Evolutionary conservation across 306 rosid species (phyloP).

Genomic region (Fagus crenata): DNA sequence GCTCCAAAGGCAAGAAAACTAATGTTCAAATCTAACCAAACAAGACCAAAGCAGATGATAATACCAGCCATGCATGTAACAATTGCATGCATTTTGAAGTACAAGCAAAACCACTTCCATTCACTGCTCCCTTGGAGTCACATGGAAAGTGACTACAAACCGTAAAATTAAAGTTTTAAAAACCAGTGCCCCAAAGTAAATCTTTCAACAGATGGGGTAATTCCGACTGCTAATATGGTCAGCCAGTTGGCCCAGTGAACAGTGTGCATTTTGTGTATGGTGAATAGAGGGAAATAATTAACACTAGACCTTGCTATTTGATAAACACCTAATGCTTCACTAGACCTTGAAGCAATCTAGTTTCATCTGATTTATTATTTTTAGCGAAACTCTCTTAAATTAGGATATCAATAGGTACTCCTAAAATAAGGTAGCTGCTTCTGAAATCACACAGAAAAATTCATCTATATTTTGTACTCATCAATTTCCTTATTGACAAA

Average conservation of each 20-base stretch:
- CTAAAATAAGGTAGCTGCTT: not conserved
- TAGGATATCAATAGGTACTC: not conserved
- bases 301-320: not conserved
- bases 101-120: not conserved
- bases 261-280: not conserved
- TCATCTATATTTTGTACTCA: not conserved
- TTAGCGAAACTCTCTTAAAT: not conserved
- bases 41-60: not conserved
- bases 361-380: not conserved
- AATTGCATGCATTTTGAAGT: slow-evolving; percentile 2
- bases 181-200: not conserved
- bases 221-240: not conserved
- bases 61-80: not conserved
- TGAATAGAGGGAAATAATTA: not conserved
- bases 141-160: not conserved
- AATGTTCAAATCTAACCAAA: not conserved
- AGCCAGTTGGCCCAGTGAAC: not conserved
- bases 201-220: not conserved
- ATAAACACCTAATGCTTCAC: not conserved
- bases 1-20: not conserved
- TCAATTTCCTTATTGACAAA: not conserved
- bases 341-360: not conserved
- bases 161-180: not conserved
- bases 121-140: not conserved
- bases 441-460: not conserved